phyloP scores from a whole-genome alignment of 2,329 filamentous ascomycete genomes.

The Aspergillus candidus region DNA sequence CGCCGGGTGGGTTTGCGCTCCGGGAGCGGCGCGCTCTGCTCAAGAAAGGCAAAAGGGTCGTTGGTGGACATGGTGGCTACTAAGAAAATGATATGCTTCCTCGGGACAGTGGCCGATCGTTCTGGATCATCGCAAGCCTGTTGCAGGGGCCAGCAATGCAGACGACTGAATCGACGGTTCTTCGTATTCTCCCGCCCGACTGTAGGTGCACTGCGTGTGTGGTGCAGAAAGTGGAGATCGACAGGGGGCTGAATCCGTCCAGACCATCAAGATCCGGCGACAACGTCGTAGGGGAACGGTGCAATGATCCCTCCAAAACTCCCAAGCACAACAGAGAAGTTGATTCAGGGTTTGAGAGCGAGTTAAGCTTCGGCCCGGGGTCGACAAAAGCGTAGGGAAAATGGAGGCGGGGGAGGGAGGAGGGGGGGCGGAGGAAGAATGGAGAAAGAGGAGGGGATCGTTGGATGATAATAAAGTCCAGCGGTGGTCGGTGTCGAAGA shows the following conservation, averaged over 20 bases:
- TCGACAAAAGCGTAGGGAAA: background rate
- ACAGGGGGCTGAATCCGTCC: conserved; percentile 13
- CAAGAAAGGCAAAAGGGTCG: conserved; percentile 33
- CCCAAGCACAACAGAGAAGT: too few relatives aligned
- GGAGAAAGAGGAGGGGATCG: background rate
- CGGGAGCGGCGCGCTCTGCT: conserved; percentile 13
- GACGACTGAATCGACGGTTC: background rate
- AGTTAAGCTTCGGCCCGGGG: background rate
- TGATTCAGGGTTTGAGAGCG: background rate
- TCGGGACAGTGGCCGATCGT: conserved; percentile 1
- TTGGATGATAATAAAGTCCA: conserved; percentile 5
- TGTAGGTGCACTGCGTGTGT: conserved; percentile 1
- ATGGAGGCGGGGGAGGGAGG: background rate
- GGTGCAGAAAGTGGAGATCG: conserved; percentile 13
- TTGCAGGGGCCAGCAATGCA: background rate
- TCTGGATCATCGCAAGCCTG: conserved; percentile 29
- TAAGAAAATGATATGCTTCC: conserved; percentile 6
- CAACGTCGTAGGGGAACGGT: background rate
- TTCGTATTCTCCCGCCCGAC: conserved; percentile 9
- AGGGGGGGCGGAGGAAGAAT: conserved; percentile 1
- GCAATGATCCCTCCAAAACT: too few relatives aligned
- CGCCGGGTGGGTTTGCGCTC: conserved; percentile 30
- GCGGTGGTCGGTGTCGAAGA: conserved; percentile 7
- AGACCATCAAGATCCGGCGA: background rate
- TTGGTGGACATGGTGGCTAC: conserved; percentile 28